Evolutionary conservation across 2,329 filamentous ascomycete species (phyloP), one percentile per base, ranked within the genome.

Genomic region (Cladosporium colombiae): DNA sequence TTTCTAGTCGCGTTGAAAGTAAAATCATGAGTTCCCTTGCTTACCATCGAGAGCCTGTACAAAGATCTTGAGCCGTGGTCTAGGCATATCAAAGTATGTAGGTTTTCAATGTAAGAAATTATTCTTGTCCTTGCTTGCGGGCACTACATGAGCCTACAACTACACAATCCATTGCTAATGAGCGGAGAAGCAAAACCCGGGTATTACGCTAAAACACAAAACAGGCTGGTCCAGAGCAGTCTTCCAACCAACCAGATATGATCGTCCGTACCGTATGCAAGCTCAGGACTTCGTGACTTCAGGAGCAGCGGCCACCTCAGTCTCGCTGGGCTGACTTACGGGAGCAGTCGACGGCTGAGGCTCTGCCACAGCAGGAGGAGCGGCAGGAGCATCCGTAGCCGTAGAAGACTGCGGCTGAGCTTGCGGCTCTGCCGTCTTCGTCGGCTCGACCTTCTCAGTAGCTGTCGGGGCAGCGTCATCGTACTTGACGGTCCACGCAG

Each of bases 401-500:
- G 49, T 23, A 5, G 46, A n/a, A n/a, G 37, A n/a, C 31, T 35
- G 23, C 33, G 59, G 59, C 31, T 62, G 44, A 16, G 60, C 60
- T 16, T 52, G 46, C 27, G 60, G 16, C n/a, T 63, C 60, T 13
- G 23, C 50, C 18, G 60, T 63, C 50, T 55, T 55, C 13, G 60
- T 63, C 10, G 60, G 60, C 50, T 63, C 60, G 21, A 23, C 35
- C 14, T 27, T 35, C 49, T 14, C 37, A 3, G 60, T 63, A 16
- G 60, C 31, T 2, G 49, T 56, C 23, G 60, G 60, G 4, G 50
- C 50, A 2, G 16, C 61, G 6, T 44, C 62, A 52, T 71, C 71
- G 63, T 81, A 76, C 60, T 75, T 78, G 68, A 81, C 74, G 53
- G 76, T 82, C 77, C 76, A 78, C 59, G 58, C 80, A 21, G 76